Conservation (phyloP, 148 eudicot species). For the Rhododendron vialii region DNA sequence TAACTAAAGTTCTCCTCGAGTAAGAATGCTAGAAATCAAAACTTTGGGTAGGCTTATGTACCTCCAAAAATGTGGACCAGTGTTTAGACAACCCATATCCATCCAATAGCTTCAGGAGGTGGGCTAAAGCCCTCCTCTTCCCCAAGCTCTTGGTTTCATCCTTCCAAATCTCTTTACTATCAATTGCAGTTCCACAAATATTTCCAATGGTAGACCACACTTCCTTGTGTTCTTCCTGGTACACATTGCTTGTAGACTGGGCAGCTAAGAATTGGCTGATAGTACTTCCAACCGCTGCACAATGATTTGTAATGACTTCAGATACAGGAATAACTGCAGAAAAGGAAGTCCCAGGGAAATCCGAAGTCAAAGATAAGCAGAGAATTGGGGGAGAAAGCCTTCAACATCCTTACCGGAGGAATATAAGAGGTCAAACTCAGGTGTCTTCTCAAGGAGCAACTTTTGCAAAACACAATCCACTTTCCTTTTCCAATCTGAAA, state of each 20-base stretch:
- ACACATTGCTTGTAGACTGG: slow-evolving; percentile 24
- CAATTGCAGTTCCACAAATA: slow-evolving; percentile 47
- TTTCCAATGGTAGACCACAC: slow-evolving; percentile 46
- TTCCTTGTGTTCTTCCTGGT: slow-evolving; percentile 49
- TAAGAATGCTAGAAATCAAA: neutral
- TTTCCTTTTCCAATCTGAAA: slow-evolving; percentile 47
- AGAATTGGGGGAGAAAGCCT: slow-evolving; percentile 18
- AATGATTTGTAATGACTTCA: neutral
- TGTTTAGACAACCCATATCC: slow-evolving; percentile 70
- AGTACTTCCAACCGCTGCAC: slow-evolving; percentile 31
- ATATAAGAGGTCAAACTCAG: slow-evolving; percentile 17
- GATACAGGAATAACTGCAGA: neutral
- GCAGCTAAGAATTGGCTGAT: slow-evolving; percentile 28
- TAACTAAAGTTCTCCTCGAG: neutral
- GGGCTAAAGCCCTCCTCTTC: slow-evolving; percentile 67
- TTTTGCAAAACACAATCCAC: slow-evolving; percentile 29
- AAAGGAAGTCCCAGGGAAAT: neutral
- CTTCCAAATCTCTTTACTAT: slow-evolving; percentile 67
- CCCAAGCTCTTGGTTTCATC: slow-evolving; percentile 55
- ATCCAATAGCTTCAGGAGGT: slow-evolving; percentile 65
- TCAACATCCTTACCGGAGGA: slow-evolving; percentile 22
- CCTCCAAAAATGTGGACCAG: slow-evolving; percentile 50
- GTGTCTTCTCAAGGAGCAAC: slow-evolving; percentile 20
- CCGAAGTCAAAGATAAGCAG: neutral
- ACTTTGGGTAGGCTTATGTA: slow-evolving; percentile 3